Conservation (phyloP, 2,329 filamentous ascomycete species). For the Colletotrichum sp. region DNA sequence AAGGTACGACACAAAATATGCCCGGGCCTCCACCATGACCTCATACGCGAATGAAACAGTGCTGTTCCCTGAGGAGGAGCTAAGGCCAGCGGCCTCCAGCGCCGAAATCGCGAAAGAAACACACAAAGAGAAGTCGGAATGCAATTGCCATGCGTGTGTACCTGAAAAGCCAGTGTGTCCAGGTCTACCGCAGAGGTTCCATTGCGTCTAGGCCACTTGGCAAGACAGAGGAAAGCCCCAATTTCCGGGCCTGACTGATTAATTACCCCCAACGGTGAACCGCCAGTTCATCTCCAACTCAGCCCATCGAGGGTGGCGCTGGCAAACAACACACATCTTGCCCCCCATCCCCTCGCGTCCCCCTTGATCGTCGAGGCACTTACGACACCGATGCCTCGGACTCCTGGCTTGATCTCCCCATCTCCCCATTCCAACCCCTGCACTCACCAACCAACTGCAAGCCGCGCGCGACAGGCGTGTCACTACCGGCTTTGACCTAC, state of each 20-base stretch:
- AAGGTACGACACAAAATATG: neutral
- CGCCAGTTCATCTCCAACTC: neutral
- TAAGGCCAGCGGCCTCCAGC: neutral
- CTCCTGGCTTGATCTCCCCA: neutral
- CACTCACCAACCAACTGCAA: conserved; percentile 3
- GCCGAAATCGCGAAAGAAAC: neutral
- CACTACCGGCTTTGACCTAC: neutral
- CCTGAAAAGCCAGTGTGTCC: neutral
- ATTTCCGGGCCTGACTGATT: neutral
- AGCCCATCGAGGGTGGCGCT: neutral
- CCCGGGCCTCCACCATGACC: conserved; percentile 20
- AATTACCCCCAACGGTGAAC: neutral
- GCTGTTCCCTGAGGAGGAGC: neutral
- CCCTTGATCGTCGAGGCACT: neutral
- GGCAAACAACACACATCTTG: neutral
- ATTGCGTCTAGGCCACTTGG: neutral
- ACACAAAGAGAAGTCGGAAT: neutral
- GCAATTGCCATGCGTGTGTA: neutral
- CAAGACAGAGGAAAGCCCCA: neutral
- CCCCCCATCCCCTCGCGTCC: neutral
- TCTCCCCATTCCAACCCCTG: neutral
- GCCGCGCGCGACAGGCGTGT: neutral
- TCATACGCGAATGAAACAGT: conserved; percentile 22
- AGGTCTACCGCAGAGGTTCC: neutral
- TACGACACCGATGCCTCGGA: neutral